Conservation (phyloP, 495 filamentous ascomycete species). For the Aspergillus baeticus region DNA sequence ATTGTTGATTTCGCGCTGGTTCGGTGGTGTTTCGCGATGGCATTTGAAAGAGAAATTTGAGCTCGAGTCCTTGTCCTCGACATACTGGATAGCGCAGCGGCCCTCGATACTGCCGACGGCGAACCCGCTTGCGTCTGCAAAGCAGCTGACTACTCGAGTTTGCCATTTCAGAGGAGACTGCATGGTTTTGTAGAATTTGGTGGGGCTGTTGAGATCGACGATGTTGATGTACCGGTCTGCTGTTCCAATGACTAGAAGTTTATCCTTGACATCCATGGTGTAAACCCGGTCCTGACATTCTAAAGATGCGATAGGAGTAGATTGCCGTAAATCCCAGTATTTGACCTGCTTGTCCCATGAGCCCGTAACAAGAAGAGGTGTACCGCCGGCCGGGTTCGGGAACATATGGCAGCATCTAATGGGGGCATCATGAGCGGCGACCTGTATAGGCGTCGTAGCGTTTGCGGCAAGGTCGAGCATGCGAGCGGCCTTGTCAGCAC, state of each 20-base stretch:
- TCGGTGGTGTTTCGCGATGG: slow-evolving; percentile 73
- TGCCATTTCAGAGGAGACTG: slow-evolving; percentile 87
- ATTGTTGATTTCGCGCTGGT: slow-evolving; percentile 64
- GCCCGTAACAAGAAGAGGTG: slow-evolving; percentile 75
- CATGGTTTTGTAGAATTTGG: slow-evolving; percentile 76
- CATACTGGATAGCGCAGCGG: slow-evolving; percentile 84
- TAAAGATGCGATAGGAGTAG: slow-evolving; percentile 60
- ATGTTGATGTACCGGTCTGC: slow-evolving; percentile 89
- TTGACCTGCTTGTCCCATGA: slow-evolving; percentile 96
- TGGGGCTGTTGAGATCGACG: slow-evolving; percentile 75
- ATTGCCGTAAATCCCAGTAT: slow-evolving; percentile 85
- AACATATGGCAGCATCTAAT: slow-evolving; percentile 80
- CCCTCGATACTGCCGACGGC: slow-evolving; percentile 88
- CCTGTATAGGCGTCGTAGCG: slow-evolving; percentile 54
- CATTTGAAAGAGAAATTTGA: slow-evolving; percentile 93
- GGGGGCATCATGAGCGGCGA: slow-evolving; percentile 77
- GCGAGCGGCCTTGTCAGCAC: slow-evolving; percentile 80
- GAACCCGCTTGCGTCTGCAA: slow-evolving; percentile 78
- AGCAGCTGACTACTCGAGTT: slow-evolving; percentile 81
- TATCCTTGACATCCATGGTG: slow-evolving; percentile 77
- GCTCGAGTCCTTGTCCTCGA: slow-evolving; percentile 79
- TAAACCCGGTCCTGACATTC: slow-evolving; percentile 80
- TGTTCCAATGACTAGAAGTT: slow-evolving; percentile 77
- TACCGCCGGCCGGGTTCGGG: slow-evolving; percentile 48
- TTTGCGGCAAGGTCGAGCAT: slow-evolving; percentile 69